Base-by-base conservation (phyloP, 371 early-diverging fungal genomes). In the Entomophthora muscae region DNA sequence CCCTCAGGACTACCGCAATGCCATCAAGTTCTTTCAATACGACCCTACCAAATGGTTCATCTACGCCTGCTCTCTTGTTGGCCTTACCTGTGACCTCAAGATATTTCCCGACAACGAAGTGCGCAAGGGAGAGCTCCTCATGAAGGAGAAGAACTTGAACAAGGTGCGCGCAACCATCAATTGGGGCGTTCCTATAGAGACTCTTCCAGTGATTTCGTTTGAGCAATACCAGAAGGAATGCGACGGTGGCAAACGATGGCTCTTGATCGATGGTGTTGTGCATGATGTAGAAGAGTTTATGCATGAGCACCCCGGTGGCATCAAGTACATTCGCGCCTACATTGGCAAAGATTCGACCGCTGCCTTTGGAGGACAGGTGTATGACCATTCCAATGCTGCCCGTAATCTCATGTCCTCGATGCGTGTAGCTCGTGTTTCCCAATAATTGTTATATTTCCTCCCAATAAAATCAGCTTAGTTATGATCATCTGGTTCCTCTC, bases 31-130 rank as follows among this genome's bases (percentile, higher is more conserved):
- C 67, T 83, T 82, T 65, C 93, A 95, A 76, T 95, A 92, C 70
- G 94, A 95, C 67, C 96, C 96, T 27, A 93, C 96, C 68, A 95
- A 93, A 73, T 94, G 94, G 95, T 70, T 90, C 52, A 93, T 95
- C 66, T 77, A 77, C 63, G 10, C 73, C 12, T 68, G 72, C 56
- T 79, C 86, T 21, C 70, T 76, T 42, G 3, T 92, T 58, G 91
- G 90, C 21, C 76, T 91, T 10, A 84, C 93, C n/a, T 88, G 84
- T 66, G 83, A 90, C 63, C 80, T 96, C 66, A 89, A 91, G 76
- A 79, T 73, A 22, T 91, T 94, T 77, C 92, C 93, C 5, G 72
- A 83, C 17, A 92, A 94, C 71, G 93, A 92, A 79, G 83, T 96
- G 52, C 72, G 76, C 65, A 93, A 93, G 73, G 93, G 93, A 53